A percentile compares a stretch with the other conserved stretches of the same genome.
These are phyloP conservation scores for Linnemannia schmuckeri DNA, from an alignment of 192 early-diverging fungal species.

Conservation along the genomic window DNA sequence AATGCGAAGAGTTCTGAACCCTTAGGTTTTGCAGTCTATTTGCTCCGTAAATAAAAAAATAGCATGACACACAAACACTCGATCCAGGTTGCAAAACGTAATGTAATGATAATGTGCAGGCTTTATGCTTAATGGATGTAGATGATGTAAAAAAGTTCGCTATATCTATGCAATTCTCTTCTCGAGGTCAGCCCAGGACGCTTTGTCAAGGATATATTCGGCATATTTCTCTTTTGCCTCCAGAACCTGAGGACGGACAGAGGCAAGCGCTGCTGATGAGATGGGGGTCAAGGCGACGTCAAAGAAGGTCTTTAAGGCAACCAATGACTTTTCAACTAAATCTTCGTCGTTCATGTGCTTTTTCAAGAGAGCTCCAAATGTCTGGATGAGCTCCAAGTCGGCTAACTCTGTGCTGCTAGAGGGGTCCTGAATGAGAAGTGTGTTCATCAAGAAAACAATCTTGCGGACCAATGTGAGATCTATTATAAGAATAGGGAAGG, in stretches of 20 bases:
- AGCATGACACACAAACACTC: not conserved
- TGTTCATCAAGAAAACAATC: constrained; percentile 73
- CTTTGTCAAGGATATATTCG: constrained; percentile 27
- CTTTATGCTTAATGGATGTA: not conserved
- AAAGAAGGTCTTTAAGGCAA: constrained; percentile 40
- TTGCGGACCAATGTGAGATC: constrained; percentile 64
- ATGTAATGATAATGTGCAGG: not conserved
- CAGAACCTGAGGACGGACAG: constrained; percentile 28
- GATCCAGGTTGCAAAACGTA: not conserved
- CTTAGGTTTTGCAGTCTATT: not conserved
- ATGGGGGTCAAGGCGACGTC: constrained; percentile 17
- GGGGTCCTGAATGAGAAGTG: constrained; percentile 71
- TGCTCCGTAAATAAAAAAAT: not conserved
- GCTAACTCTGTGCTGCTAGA: constrained; percentile 57
- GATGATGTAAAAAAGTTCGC: not conserved
- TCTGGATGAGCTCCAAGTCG: constrained; percentile 61
- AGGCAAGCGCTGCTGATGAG: constrained; percentile 16
- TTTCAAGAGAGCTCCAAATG: constrained; percentile 57
- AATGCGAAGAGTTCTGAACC: constrained; percentile 75
- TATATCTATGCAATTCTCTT: constrained; percentile 31
- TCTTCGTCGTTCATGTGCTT: constrained; percentile 62
- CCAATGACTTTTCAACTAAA: constrained; percentile 62
- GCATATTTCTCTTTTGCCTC: constrained; percentile 45
- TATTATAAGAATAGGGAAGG: not conserved
- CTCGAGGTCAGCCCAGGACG: constrained; percentile 38